Base-by-base conservation (phyloP, 176 grass and related monocot species). In the Thalia dealbata region DNA sequence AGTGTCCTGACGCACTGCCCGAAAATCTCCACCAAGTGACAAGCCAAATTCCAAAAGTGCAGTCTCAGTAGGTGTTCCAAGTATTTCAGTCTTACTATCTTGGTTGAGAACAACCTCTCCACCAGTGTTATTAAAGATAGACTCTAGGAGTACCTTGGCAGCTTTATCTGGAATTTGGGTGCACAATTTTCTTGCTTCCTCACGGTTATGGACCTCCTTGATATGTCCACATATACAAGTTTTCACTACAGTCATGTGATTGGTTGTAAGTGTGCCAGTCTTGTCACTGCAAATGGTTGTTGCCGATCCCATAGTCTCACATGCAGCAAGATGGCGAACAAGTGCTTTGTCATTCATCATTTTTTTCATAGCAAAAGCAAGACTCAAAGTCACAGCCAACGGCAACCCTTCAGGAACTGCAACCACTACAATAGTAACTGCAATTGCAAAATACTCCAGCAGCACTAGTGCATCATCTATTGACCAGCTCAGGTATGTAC, bases 311-410 rank as follows among this genome's bases (percentile, higher is more conserved):
- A 99, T 99, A 74, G 95, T 99, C 63, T 99, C 95, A 79, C 95
- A 99, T 76, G 95, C 95, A 54, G 95, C 87, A 78, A 93, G 83
- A 81, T 99, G 67, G 26, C 87, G 95, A 32, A 99, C 90, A 25
- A 99, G 64, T 50, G 95, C 90, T 71, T 91, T 99, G 79, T 99
- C 95, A 88, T 99, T 91, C 95, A 99, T 99, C 95, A 99, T 99
- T 81, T 99, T 99, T 80, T 99, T 99, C 95, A 99, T 93, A 73
- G 95, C 90, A 79, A 99, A 99, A 60, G 90, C 95, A 52, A 99
- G 95, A 50, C 90, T 93, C 77, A 99, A 75, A 0, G 95, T 99
- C 73, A 99, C 95, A 64, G 95, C 95, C 74, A 99, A 88, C 43
- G 95, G 95, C 73, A 99, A 79, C 2, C 95, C 95, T 82, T 99